A percentile compares a stretch with the other conserved stretches of the same genome.
These are phyloP conservation scores for Coemansia sp. DNA, from an alignment of 192 early-diverging fungal genomes.

Conservation along the genomic window DNA sequence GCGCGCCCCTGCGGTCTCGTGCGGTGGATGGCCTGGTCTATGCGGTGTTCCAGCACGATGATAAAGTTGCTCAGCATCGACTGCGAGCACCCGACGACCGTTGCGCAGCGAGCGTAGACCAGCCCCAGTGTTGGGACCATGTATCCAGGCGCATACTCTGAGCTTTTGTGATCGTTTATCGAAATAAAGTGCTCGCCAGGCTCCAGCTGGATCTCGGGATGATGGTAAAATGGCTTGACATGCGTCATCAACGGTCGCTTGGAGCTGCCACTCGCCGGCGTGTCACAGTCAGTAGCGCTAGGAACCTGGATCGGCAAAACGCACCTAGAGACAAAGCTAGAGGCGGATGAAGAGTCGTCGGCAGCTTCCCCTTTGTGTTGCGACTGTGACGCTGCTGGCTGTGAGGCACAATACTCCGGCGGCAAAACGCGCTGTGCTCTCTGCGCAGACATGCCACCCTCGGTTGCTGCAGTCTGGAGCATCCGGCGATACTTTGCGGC, in stretches of 20 bases:
- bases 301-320: background rate
- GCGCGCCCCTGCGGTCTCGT: background rate
- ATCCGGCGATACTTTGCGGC: slow-evolving; percentile 19
- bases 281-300: background rate
- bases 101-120: slow-evolving; percentile 36
- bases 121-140: slow-evolving; percentile 38
- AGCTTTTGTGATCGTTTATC: background rate
- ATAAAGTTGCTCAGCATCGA: slow-evolving; percentile 1
- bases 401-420: slow-evolving; percentile 11
- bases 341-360: background rate
- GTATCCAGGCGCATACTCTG: slow-evolving; percentile 17
- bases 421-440: slow-evolving; percentile 14
- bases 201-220: slow-evolving; percentile 23
- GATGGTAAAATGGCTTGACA: slow-evolving; percentile 27
- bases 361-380: background rate
- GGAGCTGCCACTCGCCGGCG: background rate
- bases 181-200: slow-evolving; percentile 24
- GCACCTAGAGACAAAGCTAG: background rate
- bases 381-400: background rate
- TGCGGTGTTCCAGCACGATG: background rate
- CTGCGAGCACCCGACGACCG: slow-evolving; percentile 28
- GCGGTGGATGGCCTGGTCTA: background rate
- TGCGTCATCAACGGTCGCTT: slow-evolving; percentile 8
- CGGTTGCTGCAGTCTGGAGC: slow-evolving; percentile 9
- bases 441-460: slow-evolving; percentile 5